A percentile compares a stretch with the other conserved stretches of the same genome.
Evolutionary conservation across 768 basidiomycete species (phyloP).

Genomic region (Pleurotus ostreatus): DNA sequence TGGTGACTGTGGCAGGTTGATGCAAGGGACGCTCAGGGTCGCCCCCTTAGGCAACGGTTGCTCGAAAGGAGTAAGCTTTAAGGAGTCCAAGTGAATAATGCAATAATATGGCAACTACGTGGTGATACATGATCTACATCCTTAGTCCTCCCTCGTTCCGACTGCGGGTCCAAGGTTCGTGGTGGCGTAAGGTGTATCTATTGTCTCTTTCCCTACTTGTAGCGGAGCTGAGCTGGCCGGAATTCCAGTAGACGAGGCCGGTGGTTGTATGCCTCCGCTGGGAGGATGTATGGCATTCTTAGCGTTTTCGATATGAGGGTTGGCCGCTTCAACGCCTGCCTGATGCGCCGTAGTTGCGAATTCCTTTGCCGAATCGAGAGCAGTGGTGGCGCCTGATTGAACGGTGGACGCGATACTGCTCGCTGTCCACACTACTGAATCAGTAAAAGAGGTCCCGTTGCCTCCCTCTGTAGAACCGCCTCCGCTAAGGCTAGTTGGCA

Average conservation of each 20-base stretch:
- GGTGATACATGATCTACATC: no score
- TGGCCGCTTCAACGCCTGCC: slow-evolving; percentile 24
- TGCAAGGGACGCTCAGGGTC: no score
- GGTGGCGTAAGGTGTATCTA: slow-evolving; percentile 24
- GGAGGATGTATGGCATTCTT: slow-evolving; percentile 22
- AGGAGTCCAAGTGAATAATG: background rate
- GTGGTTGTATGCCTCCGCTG: slow-evolving; percentile 7
- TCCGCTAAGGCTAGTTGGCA: slow-evolving; percentile 12
- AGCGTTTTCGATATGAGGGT: slow-evolving; percentile 38
- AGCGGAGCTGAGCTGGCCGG: slow-evolving; percentile 36
- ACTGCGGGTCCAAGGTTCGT: background rate
- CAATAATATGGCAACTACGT: background rate
- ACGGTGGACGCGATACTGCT: slow-evolving; percentile 26
- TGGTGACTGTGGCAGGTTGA: no score
- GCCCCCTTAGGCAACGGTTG: background rate
- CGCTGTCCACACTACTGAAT: slow-evolving; percentile 3
- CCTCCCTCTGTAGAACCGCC: background rate
- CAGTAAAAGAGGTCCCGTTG: background rate
- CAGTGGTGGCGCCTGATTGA: slow-evolving; percentile 26
- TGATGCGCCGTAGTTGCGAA: slow-evolving; percentile 26
- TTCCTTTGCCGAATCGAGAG: slow-evolving; percentile 25
- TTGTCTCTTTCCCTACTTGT: slow-evolving; percentile 32
- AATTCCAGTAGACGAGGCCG: slow-evolving; percentile 19
- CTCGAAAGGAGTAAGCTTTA: background rate
- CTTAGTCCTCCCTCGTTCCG: background rate